phyloP scores from a whole-genome alignment of 768 basidiomycete genomes.

The Leccinum longicurvipes region DNA sequence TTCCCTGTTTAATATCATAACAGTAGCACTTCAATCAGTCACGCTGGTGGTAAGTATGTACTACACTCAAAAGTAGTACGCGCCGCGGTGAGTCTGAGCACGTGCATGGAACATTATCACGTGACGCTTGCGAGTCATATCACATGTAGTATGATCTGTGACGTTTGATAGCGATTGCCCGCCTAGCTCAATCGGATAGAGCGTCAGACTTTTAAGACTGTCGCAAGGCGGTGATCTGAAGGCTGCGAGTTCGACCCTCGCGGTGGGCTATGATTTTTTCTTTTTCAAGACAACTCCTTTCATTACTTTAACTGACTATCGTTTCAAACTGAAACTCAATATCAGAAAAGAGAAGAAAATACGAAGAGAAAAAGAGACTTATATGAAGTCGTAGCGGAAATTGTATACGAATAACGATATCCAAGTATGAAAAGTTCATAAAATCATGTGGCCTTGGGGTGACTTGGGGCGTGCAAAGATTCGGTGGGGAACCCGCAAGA shows the following conservation, averaged over 20 bases:
- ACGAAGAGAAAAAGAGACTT: no score
- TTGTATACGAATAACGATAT: no score
- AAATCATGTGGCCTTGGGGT: no score
- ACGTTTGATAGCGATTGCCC: constrained; percentile 31
- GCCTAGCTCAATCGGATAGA: constrained; percentile 69
- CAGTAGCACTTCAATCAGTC: not conserved
- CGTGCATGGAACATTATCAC: constrained; percentile 19
- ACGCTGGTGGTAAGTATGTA: no score
- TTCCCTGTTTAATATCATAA: constrained; percentile 46
- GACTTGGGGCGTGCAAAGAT: no score
- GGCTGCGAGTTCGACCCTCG: constrained; percentile 86
- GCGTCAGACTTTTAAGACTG: constrained; percentile 57
- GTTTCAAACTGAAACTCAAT: no score
- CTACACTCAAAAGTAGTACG: not conserved
- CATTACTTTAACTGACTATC: not conserved
- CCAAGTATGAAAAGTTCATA: no score
- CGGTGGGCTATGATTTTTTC: constrained; percentile 56
- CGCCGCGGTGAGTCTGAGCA: constrained; percentile 1
- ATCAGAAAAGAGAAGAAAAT: no score
- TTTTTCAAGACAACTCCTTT: not conserved
- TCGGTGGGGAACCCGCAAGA: no score
- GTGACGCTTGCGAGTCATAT: constrained; percentile 30
- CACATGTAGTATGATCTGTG: constrained; percentile 18
- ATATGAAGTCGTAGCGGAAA: no score
- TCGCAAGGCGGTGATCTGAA: constrained; percentile 61